phyloP scores from a whole-genome alignment of 148 eudicot species.

The Fallopia convolvulus region DNA sequence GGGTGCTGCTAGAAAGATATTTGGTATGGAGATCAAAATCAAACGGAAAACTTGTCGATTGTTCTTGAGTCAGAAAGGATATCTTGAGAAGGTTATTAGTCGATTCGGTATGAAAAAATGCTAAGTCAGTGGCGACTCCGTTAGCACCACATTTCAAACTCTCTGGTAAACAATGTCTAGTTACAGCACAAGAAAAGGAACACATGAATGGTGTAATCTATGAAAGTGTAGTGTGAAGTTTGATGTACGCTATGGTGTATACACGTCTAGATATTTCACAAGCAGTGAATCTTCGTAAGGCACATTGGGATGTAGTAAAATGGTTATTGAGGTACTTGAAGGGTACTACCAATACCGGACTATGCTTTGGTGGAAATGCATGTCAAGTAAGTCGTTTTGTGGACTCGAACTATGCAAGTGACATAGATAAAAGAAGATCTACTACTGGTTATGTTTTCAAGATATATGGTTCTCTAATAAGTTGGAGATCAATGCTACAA shows the following conservation, averaged over 20 bases:
- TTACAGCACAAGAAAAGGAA: not conserved
- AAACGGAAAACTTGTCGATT: too few relatives aligned
- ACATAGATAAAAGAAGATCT: not conserved
- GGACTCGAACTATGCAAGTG: not conserved
- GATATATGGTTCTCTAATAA: too few relatives aligned
- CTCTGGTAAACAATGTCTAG: not conserved
- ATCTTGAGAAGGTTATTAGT: not conserved
- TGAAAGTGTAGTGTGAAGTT: not conserved
- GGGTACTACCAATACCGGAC: not conserved
- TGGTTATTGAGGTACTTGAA: not conserved
- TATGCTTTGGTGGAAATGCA: not conserved
- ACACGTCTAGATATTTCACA: not conserved
- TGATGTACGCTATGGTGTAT: not conserved
- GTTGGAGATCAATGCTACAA: too few relatives aligned
- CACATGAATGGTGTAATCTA: not conserved
- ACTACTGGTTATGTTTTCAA: not conserved
- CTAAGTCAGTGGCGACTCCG: too few relatives aligned
- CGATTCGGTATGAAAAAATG: too few relatives aligned
- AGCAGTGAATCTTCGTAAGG: not conserved
- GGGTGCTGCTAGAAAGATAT: not conserved
- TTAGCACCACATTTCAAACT: not conserved
- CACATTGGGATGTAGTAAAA: not conserved
- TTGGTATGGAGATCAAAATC: not conserved
- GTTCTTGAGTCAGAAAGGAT: too few relatives aligned
- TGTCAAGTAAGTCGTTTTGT: not conserved